Evolutionary conservation across 805 yeast genomes (phyloP), one percentile per base, ranked within the genome.

Genomic region (Wickerhamiella bombiphila): DNA sequence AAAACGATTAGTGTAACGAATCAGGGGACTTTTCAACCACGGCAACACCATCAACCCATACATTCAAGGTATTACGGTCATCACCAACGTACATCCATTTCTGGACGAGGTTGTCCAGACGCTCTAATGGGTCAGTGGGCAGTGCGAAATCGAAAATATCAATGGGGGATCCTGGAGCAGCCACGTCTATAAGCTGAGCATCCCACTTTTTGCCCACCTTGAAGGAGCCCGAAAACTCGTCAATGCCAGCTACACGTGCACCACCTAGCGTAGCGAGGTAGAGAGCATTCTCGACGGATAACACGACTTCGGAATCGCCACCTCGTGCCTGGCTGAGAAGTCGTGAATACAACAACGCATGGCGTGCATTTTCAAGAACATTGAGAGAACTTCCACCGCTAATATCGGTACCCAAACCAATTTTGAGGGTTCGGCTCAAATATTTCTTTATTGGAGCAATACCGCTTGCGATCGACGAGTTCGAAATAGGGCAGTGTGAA

Each of bases 41-140:
- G 68, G 70, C 42, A 65, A 59, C 58, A 7, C 97, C 97, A 51
- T 75, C 72, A 29, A 86, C 86, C 80, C 81, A 91, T 13, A 88
- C 95, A 38, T 65, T 65, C 4, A 61, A 52, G 24, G 88, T 74
- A 55, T 91, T 91, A 52, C 97, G 69, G 56, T 91, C 96, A 58
- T 91, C 98, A 15, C 97, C 97, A 41, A 74, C 70, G 56, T 83
- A 91, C 6, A 88, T 62, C 98, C 98, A 91, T 56, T 83, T 85
- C 42, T 80, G 80, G 3, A 85, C 55, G 38, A 81, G 51, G 51
- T 78, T 72, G 21, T 61, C 62, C 54, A 75, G 64, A 42, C 65
- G 68, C 30, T 53, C 59, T 7, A 43, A 43, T 25, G 44, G 48
- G 22, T 40, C 41, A n/a, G 21, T 22, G 22, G 53, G 47, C 29